Evolutionary conservation across 306 rosid species (phyloP), one percentile per base, ranked within the genome.

Genomic region (Nissolia schottii): DNA sequence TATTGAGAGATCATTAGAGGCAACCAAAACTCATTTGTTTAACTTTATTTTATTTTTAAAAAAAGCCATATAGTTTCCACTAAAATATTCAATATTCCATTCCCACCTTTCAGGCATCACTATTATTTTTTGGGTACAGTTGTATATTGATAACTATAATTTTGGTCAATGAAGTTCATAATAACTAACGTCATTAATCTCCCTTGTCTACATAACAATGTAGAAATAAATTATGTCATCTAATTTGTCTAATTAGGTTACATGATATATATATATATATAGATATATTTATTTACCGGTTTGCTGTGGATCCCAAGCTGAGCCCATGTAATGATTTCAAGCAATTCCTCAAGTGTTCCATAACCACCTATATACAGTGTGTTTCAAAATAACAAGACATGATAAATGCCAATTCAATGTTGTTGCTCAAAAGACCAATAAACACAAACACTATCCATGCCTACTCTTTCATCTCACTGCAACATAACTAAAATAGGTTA

Each of bases 291-390:
- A n/a, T n/a, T 79, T 74, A 94, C 99, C 25, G 99, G 99, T 82
- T 95, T 95, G 78, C 89, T 87, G 74, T 95, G 99, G 56, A 95
- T 95, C 38, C 99, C 97, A 58, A 95, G 97, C 80, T 95, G 99
- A 78, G 99, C 99, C 99, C 99, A 95, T 27, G 99, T 95, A 79
- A 95, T 95, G 67, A 95, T 96, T 85, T 95, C 99, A 3, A 95
- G 90, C 82, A 95, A 87, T 80, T 95, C 99, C 76, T 95, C 99
- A 40, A 95, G 93, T 5, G 99, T 95, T 51, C 99, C 99, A 68
- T 95, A 95, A 23, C 99, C 99, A 61, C 99, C 99, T 95, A 51
- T n/a, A n/a, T n/a, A n/a, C n/a, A n/a, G n/a, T n/a, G 59, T 14
- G 64, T 59, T 70, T 4, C 20, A 15, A 70, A 46, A 29, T 6